Percentiles rank a stretch among this genome's conserved stretches.
Evolutionary conservation across 495 filamentous ascomycete species (phyloP).

Genomic region (Lineolata rhizophorae): DNA sequence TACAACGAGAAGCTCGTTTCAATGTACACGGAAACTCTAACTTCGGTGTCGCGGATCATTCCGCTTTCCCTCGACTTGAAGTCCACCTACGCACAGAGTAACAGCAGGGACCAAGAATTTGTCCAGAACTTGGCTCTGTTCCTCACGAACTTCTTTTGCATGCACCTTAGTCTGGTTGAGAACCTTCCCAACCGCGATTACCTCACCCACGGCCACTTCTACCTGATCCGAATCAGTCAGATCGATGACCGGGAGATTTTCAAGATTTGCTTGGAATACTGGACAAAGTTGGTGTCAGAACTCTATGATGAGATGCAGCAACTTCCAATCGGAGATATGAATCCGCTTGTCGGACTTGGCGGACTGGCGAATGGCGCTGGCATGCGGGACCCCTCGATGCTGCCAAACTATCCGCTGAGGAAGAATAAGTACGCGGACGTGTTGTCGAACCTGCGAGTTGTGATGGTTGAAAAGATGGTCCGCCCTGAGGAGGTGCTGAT

Average conservation of each 20-base stretch:
- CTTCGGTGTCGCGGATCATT: constrained; percentile 72
- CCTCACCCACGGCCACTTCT: constrained; percentile 88
- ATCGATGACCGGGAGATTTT: constrained; percentile 98
- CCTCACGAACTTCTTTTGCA: constrained; percentile 83
- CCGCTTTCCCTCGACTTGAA: constrained; percentile 77
- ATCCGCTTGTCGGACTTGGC: constrained; percentile 62
- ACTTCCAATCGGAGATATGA: constrained; percentile 75
- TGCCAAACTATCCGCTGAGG: constrained; percentile 72
- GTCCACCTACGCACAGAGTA: constrained; percentile 69
- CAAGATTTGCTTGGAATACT: constrained; percentile 98
- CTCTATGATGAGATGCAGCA: constrained; percentile 97
- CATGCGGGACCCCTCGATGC: constrained; percentile 58
- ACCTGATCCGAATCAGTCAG: constrained; percentile 91
- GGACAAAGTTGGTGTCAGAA: constrained; percentile 96
- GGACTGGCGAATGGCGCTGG: constrained; percentile 36
- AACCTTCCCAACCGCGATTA: constrained; percentile 87
- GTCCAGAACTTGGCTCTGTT: constrained; percentile 93
- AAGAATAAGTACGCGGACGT: constrained; percentile 96
- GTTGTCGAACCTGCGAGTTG: constrained; percentile 74
- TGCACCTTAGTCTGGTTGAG: constrained; percentile 80
- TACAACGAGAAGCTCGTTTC: constrained; percentile 87
- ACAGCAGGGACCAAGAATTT: constrained; percentile 88
- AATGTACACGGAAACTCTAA: constrained; percentile 94
- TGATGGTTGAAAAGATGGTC: constrained; percentile 99
- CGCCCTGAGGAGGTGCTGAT: constrained; percentile 95